Evolutionary conservation across 2,329 filamentous ascomycete species (phyloP).

Genomic region (Alternaria ethzedia): DNA sequence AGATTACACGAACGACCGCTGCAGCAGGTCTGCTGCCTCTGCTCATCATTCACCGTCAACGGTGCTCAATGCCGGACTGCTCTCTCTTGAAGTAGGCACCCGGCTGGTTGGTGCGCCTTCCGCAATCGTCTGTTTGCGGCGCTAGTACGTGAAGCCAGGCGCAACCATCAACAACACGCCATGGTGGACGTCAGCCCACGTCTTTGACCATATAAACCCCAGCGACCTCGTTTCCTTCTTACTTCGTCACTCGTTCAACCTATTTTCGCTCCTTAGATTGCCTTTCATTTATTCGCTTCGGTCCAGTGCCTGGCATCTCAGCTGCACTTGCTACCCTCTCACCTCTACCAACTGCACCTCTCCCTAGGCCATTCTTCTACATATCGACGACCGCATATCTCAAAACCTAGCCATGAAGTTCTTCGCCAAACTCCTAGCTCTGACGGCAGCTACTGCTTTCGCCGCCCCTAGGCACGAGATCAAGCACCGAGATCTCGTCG

Average conservation of each 20-base stretch:
- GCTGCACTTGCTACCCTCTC: slow-evolving; percentile 20
- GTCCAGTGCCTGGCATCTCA: slow-evolving; percentile 22
- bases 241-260: slow-evolving; percentile 1
- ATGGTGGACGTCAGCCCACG: slow-evolving; percentile 8
- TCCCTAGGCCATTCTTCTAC: background rate
- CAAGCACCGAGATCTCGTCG: slow-evolving; percentile 21
- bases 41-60: background rate
- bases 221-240: background rate
- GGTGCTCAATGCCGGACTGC: background rate
- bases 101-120: slow-evolving; percentile 3
- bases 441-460: slow-evolving; percentile 27
- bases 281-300: slow-evolving; percentile 14
- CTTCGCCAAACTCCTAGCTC: slow-evolving; percentile 22
- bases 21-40: background rate
- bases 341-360: slow-evolving; percentile 11
- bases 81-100: background rate
- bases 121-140: slow-evolving; percentile 17
- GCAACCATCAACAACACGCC: slow-evolving; percentile 15
- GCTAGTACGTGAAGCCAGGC: slow-evolving; percentile 17
- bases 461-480: slow-evolving; percentile 29
- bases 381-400: background rate
- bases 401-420: slow-evolving; percentile 35
- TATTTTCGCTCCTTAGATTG: slow-evolving; percentile 6
- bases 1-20: background rate
- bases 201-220: slow-evolving; percentile 17